Percentiles rank a stretch among this genome's conserved stretches.
Conservation (phyloP, 2,329 filamentous ascomycete species). For the Pestalotiopsis sp. region DNA sequence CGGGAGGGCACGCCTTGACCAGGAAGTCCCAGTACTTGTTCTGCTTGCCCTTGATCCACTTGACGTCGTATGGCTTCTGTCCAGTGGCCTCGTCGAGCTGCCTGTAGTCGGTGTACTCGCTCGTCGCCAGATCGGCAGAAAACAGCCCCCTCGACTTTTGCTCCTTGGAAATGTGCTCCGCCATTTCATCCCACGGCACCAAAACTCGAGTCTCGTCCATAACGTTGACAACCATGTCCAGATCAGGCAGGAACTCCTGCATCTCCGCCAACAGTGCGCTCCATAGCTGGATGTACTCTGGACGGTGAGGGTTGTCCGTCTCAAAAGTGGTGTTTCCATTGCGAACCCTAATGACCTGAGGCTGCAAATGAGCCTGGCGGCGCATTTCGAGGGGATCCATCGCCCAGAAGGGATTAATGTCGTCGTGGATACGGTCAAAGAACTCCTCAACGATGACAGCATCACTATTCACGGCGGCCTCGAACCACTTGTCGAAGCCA, state of each 20-base stretch:
- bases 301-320: conserved; percentile 40
- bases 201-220: conserved; percentile 67
- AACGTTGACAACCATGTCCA: conserved; percentile 69
- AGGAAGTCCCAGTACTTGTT: conserved; percentile 60
- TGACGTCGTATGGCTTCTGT: conserved; percentile 42
- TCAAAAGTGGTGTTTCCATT: conserved; percentile 41
- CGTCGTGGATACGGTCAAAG: conserved; percentile 66
- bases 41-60: conserved; percentile 49
- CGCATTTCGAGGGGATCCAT: conserved; percentile 45
- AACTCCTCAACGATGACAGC: conserved; percentile 64
- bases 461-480: conserved; percentile 51
- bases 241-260: conserved; percentile 58
- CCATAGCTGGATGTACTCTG: conserved; percentile 51
- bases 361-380: conserved; percentile 42
- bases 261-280: conserved; percentile 54
- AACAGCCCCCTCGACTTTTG: conserved; percentile 44
- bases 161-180: conserved; percentile 49
- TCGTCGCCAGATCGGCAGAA: conserved; percentile 45
- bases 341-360: conserved; percentile 49
- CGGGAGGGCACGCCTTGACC: conserved; percentile 58
- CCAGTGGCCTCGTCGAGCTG: conserved; percentile 37
- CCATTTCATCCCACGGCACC: conserved; percentile 60
- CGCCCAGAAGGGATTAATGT: conserved; percentile 64
- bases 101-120: conserved; percentile 43
- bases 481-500: conserved; percentile 62